These are phyloP conservation scores for Boechera retrofracta DNA, from an alignment of 345 rosid genomes.

Conservation along the genomic window DNA sequence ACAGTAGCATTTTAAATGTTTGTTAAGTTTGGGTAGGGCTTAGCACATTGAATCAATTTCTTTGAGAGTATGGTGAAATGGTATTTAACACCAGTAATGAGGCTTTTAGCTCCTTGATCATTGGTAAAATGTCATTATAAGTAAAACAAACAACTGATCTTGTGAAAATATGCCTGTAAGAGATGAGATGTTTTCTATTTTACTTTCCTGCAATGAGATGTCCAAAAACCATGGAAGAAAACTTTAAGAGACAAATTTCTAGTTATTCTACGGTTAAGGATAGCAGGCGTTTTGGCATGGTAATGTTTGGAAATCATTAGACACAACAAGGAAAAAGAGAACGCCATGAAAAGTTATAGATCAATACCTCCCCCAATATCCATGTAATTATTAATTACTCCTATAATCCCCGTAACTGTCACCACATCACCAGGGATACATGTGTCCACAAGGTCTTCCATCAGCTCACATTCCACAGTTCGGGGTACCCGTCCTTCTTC, in stretches of 20 bases:
- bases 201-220: constrained; percentile 27
- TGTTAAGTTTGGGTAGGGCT: constrained; percentile 3
- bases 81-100: constrained; percentile 11
- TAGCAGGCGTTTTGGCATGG: not conserved
- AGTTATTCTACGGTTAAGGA: constrained; percentile 7
- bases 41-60: constrained; percentile 14
- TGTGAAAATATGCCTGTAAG: not conserved
- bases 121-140: constrained; percentile 18
- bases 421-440: constrained; percentile 99
- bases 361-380: constrained; percentile 95
- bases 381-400: constrained; percentile 83
- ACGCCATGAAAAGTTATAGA: constrained; percentile 12
- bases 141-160: constrained; percentile 16
- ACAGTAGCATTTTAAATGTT: constrained; percentile 24
- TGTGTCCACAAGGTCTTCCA: constrained; percentile 84
- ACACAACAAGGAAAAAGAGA: constrained; percentile 21
- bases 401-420: constrained; percentile 91
- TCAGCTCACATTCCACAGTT: constrained; percentile 94
- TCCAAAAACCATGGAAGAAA: not conserved
- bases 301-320: constrained; percentile 1
- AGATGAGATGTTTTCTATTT: not conserved
- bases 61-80: constrained; percentile 14
- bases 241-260: constrained; percentile 7
- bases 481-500: constrained; percentile 99
- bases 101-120: constrained; percentile 7